Evolutionary conservation across 495 filamentous ascomycete species (phyloP).

Genomic region (Penicillium antarcticum): DNA sequence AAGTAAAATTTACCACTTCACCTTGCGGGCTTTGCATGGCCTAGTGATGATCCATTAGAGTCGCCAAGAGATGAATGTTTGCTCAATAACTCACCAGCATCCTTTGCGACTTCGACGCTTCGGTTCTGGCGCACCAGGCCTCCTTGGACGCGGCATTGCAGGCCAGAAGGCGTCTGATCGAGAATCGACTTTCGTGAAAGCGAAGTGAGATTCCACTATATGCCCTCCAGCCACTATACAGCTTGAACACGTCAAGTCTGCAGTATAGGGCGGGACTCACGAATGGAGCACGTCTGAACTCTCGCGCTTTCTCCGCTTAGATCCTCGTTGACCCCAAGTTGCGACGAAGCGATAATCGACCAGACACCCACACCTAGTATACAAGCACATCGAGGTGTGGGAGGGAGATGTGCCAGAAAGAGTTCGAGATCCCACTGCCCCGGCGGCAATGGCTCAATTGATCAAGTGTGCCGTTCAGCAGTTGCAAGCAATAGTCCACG

Average conservation of each 20-base stretch:
- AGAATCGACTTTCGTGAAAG: background rate
- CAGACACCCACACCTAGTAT: conserved; percentile 38
- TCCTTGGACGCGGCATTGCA: conserved; percentile 66
- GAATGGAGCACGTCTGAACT: conserved; percentile 11
- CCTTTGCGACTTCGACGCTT: conserved; percentile 77
- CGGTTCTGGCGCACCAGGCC: conserved; percentile 61
- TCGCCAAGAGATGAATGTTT: background rate
- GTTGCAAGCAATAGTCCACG: no score
- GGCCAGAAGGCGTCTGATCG: conserved; percentile 3
- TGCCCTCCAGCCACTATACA: conserved; percentile 1
- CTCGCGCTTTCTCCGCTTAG: conserved; percentile 28
- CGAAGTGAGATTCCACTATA: background rate
- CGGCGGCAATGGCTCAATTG: conserved; percentile 12
- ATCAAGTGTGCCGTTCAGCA: no score
- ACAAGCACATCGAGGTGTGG: conserved; percentile 44
- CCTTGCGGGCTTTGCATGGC: conserved; percentile 82
- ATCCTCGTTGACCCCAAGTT: conserved; percentile 37
- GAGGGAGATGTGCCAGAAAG: conserved; percentile 26
- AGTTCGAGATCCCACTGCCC: conserved; percentile 9
- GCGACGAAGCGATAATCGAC: conserved; percentile 43
- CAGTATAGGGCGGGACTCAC: conserved; percentile 1
- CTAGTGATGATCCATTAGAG: conserved; percentile 33
- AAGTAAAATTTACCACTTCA: conserved; percentile 62
- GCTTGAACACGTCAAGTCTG: background rate
- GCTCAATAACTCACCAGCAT: conserved; percentile 66